Conservation (phyloP, 2,329 filamentous ascomycete species). For the Xylaria sp. region DNA sequence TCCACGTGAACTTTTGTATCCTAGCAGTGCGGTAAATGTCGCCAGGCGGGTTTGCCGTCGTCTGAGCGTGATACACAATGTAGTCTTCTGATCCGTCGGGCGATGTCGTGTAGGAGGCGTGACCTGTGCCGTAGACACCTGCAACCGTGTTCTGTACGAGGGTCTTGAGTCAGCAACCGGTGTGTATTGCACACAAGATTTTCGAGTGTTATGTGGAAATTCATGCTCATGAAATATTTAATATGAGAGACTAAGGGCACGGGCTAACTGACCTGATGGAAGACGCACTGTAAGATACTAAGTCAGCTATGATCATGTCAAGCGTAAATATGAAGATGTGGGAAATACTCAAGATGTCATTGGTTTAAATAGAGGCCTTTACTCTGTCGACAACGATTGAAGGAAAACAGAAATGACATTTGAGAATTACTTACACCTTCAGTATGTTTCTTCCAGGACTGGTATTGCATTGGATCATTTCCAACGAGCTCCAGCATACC, state of each 20-base stretch:
- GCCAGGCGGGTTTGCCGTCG: conserved; percentile 48
- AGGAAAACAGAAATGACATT: background rate
- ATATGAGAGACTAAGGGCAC: background rate
- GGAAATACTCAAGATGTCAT: background rate
- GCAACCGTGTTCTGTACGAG: conserved; percentile 43
- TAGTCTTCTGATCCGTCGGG: conserved; percentile 51
- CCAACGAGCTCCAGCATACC: conserved; percentile 53
- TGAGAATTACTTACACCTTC: conserved; percentile 38
- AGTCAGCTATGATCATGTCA: background rate
- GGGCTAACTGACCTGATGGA: conserved; percentile 45
- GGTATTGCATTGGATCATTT: conserved; percentile 53
- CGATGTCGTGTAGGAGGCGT: conserved; percentile 52
- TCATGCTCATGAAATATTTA: background rate
- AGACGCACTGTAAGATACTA: conserved; percentile 44
- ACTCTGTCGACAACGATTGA: background rate
- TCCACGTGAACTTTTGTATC: conserved; percentile 52
- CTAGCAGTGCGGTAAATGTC: conserved; percentile 51
- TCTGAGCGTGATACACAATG: conserved; percentile 53
- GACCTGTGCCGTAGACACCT: conserved; percentile 51
- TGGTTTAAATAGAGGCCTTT: too few relatives aligned
- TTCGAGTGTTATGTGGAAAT: background rate
- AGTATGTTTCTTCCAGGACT: conserved; percentile 51
- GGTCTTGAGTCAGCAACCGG: background rate
- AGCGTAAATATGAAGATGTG: too few relatives aligned
- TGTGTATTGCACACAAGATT: background rate